Percentiles rank a stretch among this genome's conserved stretches.
Conservation (phyloP, 306 rosid genomes). For the Betula pendula region DNA sequence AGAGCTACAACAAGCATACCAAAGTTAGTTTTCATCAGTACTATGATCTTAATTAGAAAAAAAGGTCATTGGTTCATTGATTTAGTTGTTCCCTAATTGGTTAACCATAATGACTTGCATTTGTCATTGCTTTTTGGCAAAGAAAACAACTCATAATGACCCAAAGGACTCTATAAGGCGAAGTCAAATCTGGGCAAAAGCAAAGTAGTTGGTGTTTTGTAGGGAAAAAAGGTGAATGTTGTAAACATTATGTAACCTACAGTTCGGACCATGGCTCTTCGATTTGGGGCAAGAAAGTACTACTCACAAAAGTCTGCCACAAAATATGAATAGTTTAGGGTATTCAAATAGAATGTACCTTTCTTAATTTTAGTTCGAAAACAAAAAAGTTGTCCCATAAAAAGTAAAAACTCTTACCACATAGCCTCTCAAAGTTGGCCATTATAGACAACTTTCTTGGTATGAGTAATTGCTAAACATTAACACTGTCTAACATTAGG, state of each 20-base stretch:
- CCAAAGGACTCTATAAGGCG: conserved; percentile 31
- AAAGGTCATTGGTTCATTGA: conserved; percentile 21
- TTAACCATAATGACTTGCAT: conserved; percentile 41
- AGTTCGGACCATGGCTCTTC: conserved; percentile 5
- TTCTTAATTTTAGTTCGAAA: neutral
- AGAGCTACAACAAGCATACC: conserved; percentile 24
- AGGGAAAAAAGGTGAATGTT: conserved; percentile 35
- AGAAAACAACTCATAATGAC: conserved; percentile 48
- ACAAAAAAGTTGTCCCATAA: neutral
- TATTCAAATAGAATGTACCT: neutral
- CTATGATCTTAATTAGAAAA: too few species aligned
- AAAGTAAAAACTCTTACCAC: neutral
- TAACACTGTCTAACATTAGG: too few species aligned
- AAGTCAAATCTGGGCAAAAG: conserved; percentile 45
- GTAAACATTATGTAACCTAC: conserved; percentile 21
- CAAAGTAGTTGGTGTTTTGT: conserved; percentile 33
- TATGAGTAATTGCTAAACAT: neutral
- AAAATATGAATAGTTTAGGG: conserved; percentile 18
- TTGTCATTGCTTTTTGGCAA: conserved; percentile 47
- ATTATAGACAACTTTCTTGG: neutral
- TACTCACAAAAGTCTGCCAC: conserved; percentile 37
- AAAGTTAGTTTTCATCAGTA: too few species aligned
- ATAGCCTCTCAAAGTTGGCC: neutral
- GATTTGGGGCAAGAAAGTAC: conserved; percentile 12
- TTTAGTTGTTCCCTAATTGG: conserved; percentile 41